Base-by-base conservation (phyloP, 202 grass and related monocot genomes). In the Setaria viridis region DNA sequence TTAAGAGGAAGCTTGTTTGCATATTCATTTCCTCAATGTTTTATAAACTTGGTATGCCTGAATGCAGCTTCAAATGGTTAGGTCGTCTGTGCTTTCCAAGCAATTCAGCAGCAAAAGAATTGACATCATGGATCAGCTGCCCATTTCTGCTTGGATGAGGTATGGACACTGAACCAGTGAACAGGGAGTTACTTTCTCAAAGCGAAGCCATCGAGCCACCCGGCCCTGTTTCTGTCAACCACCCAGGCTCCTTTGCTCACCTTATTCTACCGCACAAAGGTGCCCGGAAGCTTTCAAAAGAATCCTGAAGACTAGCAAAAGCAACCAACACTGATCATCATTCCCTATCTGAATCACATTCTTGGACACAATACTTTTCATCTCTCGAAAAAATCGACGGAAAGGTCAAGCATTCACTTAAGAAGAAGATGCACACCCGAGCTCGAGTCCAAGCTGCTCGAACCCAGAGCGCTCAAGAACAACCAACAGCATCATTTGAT, bases 261-360 rank as follows among this genome's bases (percentile, higher is more conserved):
- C 42, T 34, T 32, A 25, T 63, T 62, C 37, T 77, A n/a, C n/a
- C 1, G 16, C 41, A 17, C 20, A 63, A 63, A 48, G 16, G 2
- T 25, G 6, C 4, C 29, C 72, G 43, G 13, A 35, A 19, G 2
- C 60, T n/a, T 51, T 73, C 1, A 1, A 14, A 80, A 37, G 60
- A 80, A 80, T 53, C 62, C 48, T 37, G 16, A n/a, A 49, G 43
- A 51, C 29, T 51, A 54, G 29, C 25, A 65, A 79, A 66, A 35
- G 13, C 13, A 63, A 47, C 29, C n/a, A 0, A 5, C 46, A 49
- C 45, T 49, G 16, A 47, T 2, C 34, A 58, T 25, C 2, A 46
- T 9, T 46, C 74, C 29, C 5, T 42, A 0, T 25, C 21, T 41
- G 54, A 10, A 8, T 37, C 39, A 63, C 58, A 65, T 51, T 51